phyloP scores from a whole-genome alignment of 106 monocot genomes.

The Apostasia ramifera region DNA sequence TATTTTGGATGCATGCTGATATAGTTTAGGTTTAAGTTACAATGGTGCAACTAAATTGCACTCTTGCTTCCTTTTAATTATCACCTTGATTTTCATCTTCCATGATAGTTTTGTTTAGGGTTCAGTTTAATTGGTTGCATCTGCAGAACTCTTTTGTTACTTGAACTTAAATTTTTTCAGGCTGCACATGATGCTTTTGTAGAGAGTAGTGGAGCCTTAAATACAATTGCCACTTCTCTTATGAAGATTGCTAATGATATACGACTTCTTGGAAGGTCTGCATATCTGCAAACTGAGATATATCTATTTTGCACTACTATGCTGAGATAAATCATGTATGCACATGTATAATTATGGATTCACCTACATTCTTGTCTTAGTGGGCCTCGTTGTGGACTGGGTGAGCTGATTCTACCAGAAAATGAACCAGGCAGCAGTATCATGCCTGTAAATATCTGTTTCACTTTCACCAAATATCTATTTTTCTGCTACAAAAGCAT shows the following conservation, averaged over 20 bases:
- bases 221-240: constrained; percentile 88
- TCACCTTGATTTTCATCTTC: too few relatives aligned
- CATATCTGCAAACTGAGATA: background rate
- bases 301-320: background rate
- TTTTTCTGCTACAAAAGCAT: too few relatives aligned
- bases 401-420: constrained; percentile 94
- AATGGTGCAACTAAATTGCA: too few relatives aligned
- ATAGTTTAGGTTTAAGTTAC: too few relatives aligned
- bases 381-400: constrained; percentile 96
- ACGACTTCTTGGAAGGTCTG: constrained; percentile 87
- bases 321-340: background rate
- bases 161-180: constrained; percentile 17
- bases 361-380: constrained; percentile 11
- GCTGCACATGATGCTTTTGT: constrained; percentile 99
- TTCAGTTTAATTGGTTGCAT: too few relatives aligned
- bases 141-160: too few relatives aligned
- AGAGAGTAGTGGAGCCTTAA: constrained; percentile 91
- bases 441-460: constrained; percentile 67
- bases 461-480: too few relatives aligned
- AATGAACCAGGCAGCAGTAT: constrained; percentile 99
- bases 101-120: too few relatives aligned
- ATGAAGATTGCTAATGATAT: constrained; percentile 99
- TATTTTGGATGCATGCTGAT: too few relatives aligned
- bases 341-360: background rate
- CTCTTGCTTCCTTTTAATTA: too few relatives aligned